These are phyloP conservation scores for Pleurotus giganteus DNA, from an alignment of 768 basidiomycete genomes.

Conservation along the genomic window DNA sequence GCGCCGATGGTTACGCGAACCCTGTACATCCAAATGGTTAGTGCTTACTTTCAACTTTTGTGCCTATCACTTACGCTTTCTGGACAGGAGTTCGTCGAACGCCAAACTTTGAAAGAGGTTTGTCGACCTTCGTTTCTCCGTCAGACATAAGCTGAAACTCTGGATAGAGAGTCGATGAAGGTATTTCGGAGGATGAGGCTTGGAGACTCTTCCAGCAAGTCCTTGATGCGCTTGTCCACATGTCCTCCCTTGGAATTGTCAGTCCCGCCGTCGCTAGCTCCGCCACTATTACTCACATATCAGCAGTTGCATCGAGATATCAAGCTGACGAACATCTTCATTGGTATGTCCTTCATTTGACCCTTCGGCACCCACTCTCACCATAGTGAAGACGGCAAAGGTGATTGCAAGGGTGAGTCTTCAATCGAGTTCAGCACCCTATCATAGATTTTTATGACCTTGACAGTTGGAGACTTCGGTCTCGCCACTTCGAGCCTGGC, in stretches of 20 bases:
- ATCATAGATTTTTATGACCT: background rate
- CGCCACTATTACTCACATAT: background rate
- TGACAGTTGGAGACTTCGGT: conserved; percentile 87
- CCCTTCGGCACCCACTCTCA: background rate
- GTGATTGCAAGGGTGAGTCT: conserved; percentile 71
- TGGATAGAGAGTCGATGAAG: conserved; percentile 71
- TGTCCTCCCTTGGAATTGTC: conserved; percentile 85
- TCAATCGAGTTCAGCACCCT: background rate
- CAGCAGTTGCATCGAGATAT: conserved; percentile 77
- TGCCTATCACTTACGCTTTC: conserved; percentile 6
- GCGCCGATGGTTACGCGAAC: conserved; percentile 47
- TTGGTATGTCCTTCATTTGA: conserved; percentile 49
- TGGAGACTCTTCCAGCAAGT: conserved; percentile 92
- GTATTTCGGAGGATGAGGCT: conserved; percentile 78
- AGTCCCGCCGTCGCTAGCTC: conserved; percentile 21
- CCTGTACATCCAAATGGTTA: conserved; percentile 93
- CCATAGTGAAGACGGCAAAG: conserved; percentile 61
- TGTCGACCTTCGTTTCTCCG: conserved; percentile 12
- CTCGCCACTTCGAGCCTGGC: conserved; percentile 82
- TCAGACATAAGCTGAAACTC: too few species aligned
- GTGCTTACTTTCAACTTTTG: conserved; percentile 10
- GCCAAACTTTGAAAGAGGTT: conserved; percentile 87
- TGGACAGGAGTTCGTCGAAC: conserved; percentile 80
- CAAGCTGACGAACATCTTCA: conserved; percentile 92
- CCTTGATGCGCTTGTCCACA: conserved; percentile 85